Percentiles rank a stretch among this genome's conserved stretches.
Conservation (phyloP, 768 basidiomycete genomes). For the Leccinum subgranulosum region DNA sequence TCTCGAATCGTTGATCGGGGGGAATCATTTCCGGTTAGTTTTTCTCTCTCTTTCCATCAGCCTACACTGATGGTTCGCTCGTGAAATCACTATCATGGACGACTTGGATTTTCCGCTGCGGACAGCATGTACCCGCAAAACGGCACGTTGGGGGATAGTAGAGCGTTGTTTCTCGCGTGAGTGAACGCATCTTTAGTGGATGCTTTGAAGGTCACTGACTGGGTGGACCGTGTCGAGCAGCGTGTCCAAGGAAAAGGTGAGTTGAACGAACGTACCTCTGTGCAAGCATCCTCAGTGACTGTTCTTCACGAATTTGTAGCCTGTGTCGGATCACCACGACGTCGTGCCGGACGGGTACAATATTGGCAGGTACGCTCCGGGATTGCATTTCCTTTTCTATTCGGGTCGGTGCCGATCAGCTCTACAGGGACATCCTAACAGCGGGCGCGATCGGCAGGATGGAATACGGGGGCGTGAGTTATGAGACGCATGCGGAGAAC, state of each 20-base stretch:
- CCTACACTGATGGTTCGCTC: neutral
- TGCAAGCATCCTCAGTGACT: neutral
- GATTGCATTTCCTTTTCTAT: neutral
- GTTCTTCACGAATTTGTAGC: conserved; percentile 10
- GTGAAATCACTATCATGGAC: neutral
- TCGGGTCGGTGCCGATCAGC: neutral
- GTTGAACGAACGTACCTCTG: neutral
- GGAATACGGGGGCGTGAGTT: conserved; percentile 42
- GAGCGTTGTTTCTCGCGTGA: conserved; percentile 58
- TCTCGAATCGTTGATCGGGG: conserved; percentile 42
- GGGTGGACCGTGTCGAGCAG: conserved; percentile 23
- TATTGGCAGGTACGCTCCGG: conserved; percentile 38
- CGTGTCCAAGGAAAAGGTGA: conserved; percentile 47
- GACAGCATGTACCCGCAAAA: conserved; percentile 53
- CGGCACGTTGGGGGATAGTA: conserved; percentile 47
- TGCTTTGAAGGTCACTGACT: neutral
- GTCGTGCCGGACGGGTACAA: conserved; percentile 49
- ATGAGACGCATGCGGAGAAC: conserved; percentile 44
- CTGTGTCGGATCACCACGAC: conserved; percentile 35
- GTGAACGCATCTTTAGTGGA: conserved; percentile 13
- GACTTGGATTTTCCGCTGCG: neutral
- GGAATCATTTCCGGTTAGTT: conserved; percentile 46
- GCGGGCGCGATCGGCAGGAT: conserved; percentile 37
- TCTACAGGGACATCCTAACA: conserved; percentile 38
- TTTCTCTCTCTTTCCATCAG: neutral